Conservation (phyloP, 2,329 filamentous ascomycete species). For the Hypoxylon sp. region DNA sequence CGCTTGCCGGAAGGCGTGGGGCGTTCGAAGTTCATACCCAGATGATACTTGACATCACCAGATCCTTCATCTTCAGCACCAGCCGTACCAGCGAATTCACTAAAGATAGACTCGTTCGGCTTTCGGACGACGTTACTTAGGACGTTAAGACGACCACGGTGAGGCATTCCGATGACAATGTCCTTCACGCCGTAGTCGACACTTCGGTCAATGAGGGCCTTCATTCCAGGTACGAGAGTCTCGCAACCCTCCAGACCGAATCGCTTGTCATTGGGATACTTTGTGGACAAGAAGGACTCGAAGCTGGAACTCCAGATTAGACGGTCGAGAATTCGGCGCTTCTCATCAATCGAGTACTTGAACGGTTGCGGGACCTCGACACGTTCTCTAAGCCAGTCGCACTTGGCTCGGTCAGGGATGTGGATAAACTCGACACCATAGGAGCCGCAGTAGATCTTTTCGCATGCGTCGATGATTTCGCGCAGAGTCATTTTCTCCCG, state of each 20-base stretch:
- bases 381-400: conserved; percentile 96
- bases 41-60: conserved; percentile 98
- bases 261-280: conserved; percentile 99
- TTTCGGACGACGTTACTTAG: conserved; percentile 98
- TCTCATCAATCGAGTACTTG: conserved; percentile 98
- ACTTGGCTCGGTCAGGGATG: conserved; percentile 96
- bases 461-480: conserved; percentile 92
- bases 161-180: conserved; percentile 99
- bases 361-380: conserved; percentile 94
- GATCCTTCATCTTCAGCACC: conserved; percentile 95
- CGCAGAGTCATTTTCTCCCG: conserved; percentile 96
- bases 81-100: conserved; percentile 89
- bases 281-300: conserved; percentile 92
- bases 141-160: conserved; percentile 97
- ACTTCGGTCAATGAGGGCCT: conserved; percentile 96
- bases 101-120: conserved; percentile 99
- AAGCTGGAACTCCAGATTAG: conserved; percentile 99
- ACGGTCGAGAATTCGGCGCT: conserved; percentile 95
- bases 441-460: conserved; percentile 96
- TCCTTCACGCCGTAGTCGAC: conserved; percentile 99
- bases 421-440: conserved; percentile 99
- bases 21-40: conserved; percentile 99
- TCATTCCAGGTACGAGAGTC: conserved; percentile 97
- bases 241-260: conserved; percentile 98
- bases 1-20: conserved; percentile 98